Base-by-base conservation (phyloP, 1,284 basidiomycete genomes). In the Sanghuangporus weigelae region DNA sequence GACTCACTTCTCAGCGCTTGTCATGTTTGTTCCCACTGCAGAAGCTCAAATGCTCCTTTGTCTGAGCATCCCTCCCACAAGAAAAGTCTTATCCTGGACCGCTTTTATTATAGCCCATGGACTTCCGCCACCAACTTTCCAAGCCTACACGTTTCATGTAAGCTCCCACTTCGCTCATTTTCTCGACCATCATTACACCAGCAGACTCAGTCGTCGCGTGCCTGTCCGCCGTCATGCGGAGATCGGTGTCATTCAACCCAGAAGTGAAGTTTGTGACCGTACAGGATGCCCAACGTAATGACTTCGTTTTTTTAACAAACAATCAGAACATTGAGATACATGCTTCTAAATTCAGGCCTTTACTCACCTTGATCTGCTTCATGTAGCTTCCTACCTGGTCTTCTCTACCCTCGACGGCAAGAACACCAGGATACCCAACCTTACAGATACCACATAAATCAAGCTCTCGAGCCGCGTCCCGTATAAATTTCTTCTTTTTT, bases 201-300 rank as follows among this genome's bases (percentile, higher is more conserved):
- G 12, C 11, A 21, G 26, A 6, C 19, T 44, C 39, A 26, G 42
- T 14, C 7, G 55, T 2, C 2, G 46, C 19, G 7, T 21, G 21
- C 7, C 44, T 21, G 26, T 14, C 36, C 8, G 7, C 26, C 2
- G 23, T 40, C 63, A 64, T 64, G 0, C 35, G 10, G 8, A 60
- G 42, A 10, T 64, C 63, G 8, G 19, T 21, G 11, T 46, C 36
- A 21, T 23, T 59, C 7, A 64, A 40, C 5, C 44, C 57, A 21
- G 26, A 46, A 3, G 50, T 64, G 1, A 56, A 23, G 44, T 54
- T 56, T 19, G 50, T 51, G 12, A 63, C 42, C 2, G 56, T 50
- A 46, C 64, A 66, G n/a, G 60, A 62, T 23, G 60, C 54, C 64
- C 64, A 66, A n/a, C 64, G 60, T 12, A 66, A 36, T 8, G 56